Base-by-base conservation (phyloP, 2,329 filamentous ascomycete species). In the Knoxdaviesia proteae region DNA sequence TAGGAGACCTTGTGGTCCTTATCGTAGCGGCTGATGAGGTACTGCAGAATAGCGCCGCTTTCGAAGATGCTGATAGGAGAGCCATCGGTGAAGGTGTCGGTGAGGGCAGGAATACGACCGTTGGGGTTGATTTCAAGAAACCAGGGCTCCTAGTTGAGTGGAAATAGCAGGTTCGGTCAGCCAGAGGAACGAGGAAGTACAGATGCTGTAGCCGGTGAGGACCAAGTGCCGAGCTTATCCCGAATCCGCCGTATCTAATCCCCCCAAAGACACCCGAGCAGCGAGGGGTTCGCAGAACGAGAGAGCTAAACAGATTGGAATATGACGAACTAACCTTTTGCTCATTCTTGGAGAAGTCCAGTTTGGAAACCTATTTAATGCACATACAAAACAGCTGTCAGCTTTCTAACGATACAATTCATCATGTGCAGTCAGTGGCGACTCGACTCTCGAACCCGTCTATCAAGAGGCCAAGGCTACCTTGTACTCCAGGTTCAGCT, bases 101-200 rank as follows among this genome's bases (percentile, higher is more conserved):
- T 90, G 41, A 94, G 53, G 45, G 86, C 86, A 4, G 86, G 87
- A 52, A 94, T 93, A 50, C 86, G 80, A 49, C 86, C 86, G 57
- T 94, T 94, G 48, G 86, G 86, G 61, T 94, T 94, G 62, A 94
- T 92, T 42, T 77, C 76, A 32, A 92, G 70, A 61, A 88, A 94
- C 84, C 83, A 92, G 10, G 73, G 74, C 58, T 88, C 63, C 56
- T 61, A 44, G 9, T 30, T 31, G 31, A 2, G 20, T 6, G 29
- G 30, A 37, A 36, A 46, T 33, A 39, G 38, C 32, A 11, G 9
- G 10, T 36, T 20, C 20, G 20, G 20, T 20, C 20, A 20, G 20
- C 20, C 20, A 20, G 20, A 20, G 20, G 3, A 20, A 20, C 2
- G 20, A 20, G 20, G 20, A 20, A 20, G 2, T 20, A 20, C 20